Conservation (phyloP, 2,329 filamentous ascomycete species). For the Alternaria brassicae region DNA sequence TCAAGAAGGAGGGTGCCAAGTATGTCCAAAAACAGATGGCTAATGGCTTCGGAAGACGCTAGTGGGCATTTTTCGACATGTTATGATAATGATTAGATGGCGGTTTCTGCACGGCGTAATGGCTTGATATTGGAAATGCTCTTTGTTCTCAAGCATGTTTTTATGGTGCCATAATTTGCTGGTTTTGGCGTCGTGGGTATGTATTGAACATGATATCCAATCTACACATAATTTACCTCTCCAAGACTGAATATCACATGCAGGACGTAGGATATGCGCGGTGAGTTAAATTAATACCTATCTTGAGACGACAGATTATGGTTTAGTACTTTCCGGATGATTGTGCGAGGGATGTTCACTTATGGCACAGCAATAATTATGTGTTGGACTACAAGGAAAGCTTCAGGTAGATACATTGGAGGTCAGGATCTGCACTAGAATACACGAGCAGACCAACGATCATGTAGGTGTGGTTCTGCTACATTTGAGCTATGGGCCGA, state of each 20-base stretch:
- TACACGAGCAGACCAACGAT: not conserved
- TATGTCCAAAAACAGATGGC: conserved; percentile 42
- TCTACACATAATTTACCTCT: not conserved
- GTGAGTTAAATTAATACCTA: no score
- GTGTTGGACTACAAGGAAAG: not conserved
- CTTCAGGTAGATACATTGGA: not conserved
- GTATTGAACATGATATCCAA: conserved; percentile 2
- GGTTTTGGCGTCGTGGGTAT: not conserved
- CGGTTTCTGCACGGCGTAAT: not conserved
- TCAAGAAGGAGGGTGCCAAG: conserved; percentile 44
- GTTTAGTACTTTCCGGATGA: no score
- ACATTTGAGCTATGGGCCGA: not conserved
- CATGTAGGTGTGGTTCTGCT: not conserved
- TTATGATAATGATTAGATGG: not conserved
- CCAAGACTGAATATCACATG: not conserved
- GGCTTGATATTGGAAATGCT: not conserved
- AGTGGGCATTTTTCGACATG: not conserved
- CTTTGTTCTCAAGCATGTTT: not conserved
- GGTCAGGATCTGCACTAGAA: not conserved
- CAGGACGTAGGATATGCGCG: no score
- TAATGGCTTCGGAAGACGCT: conserved; percentile 27
- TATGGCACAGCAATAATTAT: not conserved
- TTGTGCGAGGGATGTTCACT: not conserved
- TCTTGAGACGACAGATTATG: no score
- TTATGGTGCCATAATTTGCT: not conserved